Evolutionary conservation across 1,139 yeast genomes (phyloP).

Genomic region (Hansenula sp.): DNA sequence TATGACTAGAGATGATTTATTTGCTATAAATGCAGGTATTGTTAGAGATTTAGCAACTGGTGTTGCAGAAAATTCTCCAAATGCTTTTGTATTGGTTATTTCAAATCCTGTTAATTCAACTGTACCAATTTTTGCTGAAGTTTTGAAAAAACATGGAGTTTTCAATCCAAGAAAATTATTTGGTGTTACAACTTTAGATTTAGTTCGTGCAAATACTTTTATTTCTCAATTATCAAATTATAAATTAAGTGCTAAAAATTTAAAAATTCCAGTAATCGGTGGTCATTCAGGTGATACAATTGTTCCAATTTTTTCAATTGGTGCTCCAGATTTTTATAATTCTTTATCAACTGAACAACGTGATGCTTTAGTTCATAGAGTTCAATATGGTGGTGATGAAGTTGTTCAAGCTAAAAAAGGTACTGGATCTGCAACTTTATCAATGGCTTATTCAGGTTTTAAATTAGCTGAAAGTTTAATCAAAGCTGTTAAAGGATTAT

Average conservation of each 20-base stretch:
- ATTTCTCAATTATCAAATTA: constrained; percentile 47
- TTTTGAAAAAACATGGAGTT: constrained; percentile 66
- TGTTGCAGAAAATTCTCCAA: constrained; percentile 68
- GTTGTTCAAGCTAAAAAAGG: constrained; percentile 95
- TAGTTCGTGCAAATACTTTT: constrained; percentile 86
- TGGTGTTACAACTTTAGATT: constrained; percentile 91
- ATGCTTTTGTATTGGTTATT: constrained; percentile 73
- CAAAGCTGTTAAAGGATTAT: constrained; percentile 53
- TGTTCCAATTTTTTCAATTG: constrained; percentile 76
- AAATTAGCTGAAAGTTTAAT: constrained; percentile 64
- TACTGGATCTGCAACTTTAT: constrained; percentile 88
- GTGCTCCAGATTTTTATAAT: constrained; percentile 49
- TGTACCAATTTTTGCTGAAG: constrained; percentile 89
- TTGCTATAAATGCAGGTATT: constrained; percentile 89
- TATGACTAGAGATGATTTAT: constrained; percentile 95
- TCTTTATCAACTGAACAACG: constrained; percentile 47
- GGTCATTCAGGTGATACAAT: constrained; percentile 97
- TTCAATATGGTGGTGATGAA: constrained; percentile 97
- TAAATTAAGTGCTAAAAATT: constrained; percentile 44
- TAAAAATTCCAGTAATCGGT: constrained; percentile 81
- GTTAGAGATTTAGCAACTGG: constrained; percentile 80
- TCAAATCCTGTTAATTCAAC: constrained; percentile 97
- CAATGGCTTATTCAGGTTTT: constrained; percentile 97
- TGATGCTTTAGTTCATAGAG: constrained; percentile 75
- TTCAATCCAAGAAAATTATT: constrained; percentile 78